phyloP scores from a whole-genome alignment of 2,329 filamentous ascomycete species.

The Trichoderma sp. region DNA sequence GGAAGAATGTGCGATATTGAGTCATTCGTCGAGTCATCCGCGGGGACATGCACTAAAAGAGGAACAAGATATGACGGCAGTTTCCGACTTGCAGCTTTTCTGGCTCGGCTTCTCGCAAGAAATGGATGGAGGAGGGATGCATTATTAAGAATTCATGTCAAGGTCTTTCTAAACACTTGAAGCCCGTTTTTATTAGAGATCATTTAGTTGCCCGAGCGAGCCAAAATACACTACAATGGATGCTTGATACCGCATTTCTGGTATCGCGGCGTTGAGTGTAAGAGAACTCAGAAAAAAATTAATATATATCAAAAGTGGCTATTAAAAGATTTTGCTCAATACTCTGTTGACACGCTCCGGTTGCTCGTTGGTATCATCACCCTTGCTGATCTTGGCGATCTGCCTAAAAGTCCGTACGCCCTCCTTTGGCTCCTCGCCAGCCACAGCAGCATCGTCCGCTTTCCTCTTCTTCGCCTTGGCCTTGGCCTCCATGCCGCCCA shows the following conservation, averaged over 20 bases:
- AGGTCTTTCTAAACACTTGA: neutral
- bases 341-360: constrained; percentile 61
- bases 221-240: neutral
- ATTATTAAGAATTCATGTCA: neutral
- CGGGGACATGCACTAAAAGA: constrained; percentile 26
- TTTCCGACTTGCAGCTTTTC: neutral
- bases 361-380: constrained; percentile 47
- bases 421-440: constrained; percentile 30
- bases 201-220: neutral
- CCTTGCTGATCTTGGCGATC: constrained; percentile 58
- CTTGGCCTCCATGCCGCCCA: constrained; percentile 68
- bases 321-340: constrained; percentile 65
- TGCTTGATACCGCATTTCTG: neutral
- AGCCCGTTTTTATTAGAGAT: neutral
- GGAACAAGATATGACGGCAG: neutral
- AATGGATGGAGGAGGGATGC: neutral
- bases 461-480: constrained; percentile 47
- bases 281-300: neutral
- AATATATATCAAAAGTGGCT: neutral
- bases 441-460: constrained; percentile 33
- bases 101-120: neutral
- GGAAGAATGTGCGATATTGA: neutral
- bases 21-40: neutral
- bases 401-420: constrained; percentile 63
- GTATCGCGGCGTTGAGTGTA: no score